Evolutionary conservation across 148 eudicot species (phyloP).

Genomic region (Camellia sinensis): DNA sequence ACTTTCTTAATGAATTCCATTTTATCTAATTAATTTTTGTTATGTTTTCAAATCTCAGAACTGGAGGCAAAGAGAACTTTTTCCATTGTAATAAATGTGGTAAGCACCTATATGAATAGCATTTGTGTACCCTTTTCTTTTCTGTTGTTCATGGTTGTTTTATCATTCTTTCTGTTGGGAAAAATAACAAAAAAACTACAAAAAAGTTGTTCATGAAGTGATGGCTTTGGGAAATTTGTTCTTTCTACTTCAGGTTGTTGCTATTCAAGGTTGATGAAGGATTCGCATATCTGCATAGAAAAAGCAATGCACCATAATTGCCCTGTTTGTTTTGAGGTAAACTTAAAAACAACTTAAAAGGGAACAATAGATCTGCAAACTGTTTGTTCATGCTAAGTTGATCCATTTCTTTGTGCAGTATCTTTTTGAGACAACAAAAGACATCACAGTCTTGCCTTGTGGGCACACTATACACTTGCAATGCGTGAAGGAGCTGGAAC

Average conservation of each 20-base stretch:
- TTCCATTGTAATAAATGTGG: conserved; percentile 80
- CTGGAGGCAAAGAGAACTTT: conserved; percentile 72
- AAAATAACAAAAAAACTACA: not conserved
- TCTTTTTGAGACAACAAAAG: conserved; percentile 39
- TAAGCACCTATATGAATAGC: conserved; percentile 20
- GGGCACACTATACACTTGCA: conserved; percentile 45
- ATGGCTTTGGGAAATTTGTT: not conserved
- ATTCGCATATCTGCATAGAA: conserved; percentile 67
- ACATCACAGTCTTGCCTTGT: conserved; percentile 32
- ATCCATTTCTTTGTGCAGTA: conserved; percentile 23
- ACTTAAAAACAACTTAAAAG: not conserved
- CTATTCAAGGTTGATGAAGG: conserved; percentile 56
- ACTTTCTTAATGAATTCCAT: not conserved
- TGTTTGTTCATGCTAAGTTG: not conserved
- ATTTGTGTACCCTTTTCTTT: not conserved
- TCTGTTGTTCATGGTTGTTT: not conserved
- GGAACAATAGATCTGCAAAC: not conserved
- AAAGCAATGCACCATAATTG: conserved; percentile 89
- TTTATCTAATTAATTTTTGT: not conserved
- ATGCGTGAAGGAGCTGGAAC: conserved; percentile 44
- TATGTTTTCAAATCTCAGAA: conserved; percentile 32
- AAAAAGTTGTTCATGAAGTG: not conserved
- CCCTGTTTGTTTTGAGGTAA: conserved; percentile 83
- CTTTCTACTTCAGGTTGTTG: conserved; percentile 53
- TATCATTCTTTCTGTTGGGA: not conserved